Evolutionary conservation across 2,329 filamentous ascomycete species (phyloP).

Genomic region (Dactylellina drechsleri): DNA sequence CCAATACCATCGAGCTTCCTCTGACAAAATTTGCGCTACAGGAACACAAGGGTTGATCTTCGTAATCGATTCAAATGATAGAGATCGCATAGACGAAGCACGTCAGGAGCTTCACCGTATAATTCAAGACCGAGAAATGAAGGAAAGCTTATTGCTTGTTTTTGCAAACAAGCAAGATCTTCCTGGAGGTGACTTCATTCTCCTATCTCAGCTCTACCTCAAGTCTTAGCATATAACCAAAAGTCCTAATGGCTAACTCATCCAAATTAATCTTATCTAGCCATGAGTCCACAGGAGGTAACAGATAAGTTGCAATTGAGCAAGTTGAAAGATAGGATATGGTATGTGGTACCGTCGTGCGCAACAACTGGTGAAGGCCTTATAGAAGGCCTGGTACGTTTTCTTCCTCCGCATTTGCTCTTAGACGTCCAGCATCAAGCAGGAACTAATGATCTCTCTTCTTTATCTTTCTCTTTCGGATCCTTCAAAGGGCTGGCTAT

Average conservation of each 20-base stretch:
- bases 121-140: slow-evolving; percentile 97
- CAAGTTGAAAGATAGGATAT: slow-evolving; percentile 83
- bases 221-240: too few relatives aligned
- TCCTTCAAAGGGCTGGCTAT: slow-evolving; percentile 29
- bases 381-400: slow-evolving; percentile 76
- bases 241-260: background rate
- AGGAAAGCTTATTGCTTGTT: slow-evolving; percentile 90
- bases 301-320: slow-evolving; percentile 79
- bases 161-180: slow-evolving; percentile 99
- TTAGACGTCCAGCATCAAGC: background rate
- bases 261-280: slow-evolving; percentile 63
- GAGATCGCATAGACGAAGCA: slow-evolving; percentile 89
- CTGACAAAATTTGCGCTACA: slow-evolving; percentile 60
- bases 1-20: background rate
- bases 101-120: slow-evolving; percentile 94
- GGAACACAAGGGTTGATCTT: slow-evolving; percentile 98
- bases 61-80: slow-evolving; percentile 95
- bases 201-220: background rate
- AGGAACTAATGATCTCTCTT: background rate
- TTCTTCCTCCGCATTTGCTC: background rate
- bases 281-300: slow-evolving; percentile 81
- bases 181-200: slow-evolving; percentile 71
- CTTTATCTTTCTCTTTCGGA: background rate
- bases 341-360: slow-evolving; percentile 85
- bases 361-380: slow-evolving; percentile 83